Evolutionary conservation across 2,329 filamentous ascomycete species (phyloP), one percentile per base, ranked within the genome.

Genomic region (Pseudocercospora ulei): DNA sequence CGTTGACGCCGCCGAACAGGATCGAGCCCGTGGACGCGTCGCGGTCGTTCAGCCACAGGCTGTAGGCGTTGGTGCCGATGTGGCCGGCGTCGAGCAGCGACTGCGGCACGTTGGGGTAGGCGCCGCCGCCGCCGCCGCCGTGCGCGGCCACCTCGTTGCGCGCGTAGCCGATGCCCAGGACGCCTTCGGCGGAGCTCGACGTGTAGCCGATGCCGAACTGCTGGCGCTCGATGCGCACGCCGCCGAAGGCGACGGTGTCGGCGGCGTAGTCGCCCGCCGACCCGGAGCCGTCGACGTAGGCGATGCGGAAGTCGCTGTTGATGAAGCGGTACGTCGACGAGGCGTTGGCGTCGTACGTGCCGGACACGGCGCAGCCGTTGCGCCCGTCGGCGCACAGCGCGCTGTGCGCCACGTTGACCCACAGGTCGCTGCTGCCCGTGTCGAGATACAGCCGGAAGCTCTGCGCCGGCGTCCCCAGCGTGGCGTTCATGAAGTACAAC

Each of bases 151-250:
- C 82, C 62, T 95, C 87, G 58, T 92, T 90, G 48, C 70, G 60
- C 0, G 71, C 58, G 58, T 94, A 95, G 4, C 87, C 87, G 45
- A 96, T 80, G 11, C 87, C 87, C 12, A 95, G 62, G 26, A 96
- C 84, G 24, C 83, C 83, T 59, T 92, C 59, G 18, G 57, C 40
- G 3, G 73, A 75, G 26, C 52, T 65, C 2, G 75, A 77, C 0
- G 47, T 56, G 56, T 86, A 84, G 26, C 81, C 82, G 45, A 87
- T 68, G 44, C 81, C 82, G 51, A 87, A 83, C 53, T 86, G 79
- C 39, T 85, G 64, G 39, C 65, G 60, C 3, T 66, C 47, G 19
- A 86, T 50, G 1, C 61, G 69, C 18, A 68, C 59, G 13, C 64
- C 65, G 7, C 72, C 76, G 37, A 86, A 66, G 3, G 62, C 65